Conservation (phyloP, 2,329 filamentous ascomycete species). For the Ambrosiella beaveri region DNA sequence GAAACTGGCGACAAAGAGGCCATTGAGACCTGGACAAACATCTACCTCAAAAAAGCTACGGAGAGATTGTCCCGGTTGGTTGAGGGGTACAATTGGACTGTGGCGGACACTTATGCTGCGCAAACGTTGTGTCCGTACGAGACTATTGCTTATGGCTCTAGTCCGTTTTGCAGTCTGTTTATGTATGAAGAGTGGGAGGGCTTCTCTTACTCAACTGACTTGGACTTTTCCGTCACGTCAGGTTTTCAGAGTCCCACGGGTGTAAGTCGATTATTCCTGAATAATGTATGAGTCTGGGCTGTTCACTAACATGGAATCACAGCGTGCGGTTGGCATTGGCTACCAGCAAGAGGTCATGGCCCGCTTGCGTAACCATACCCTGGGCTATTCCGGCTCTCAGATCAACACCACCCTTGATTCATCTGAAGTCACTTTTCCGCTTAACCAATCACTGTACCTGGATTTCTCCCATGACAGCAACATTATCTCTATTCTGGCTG, state of each 20-base stretch:
- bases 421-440: constrained; percentile 50
- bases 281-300: background rate
- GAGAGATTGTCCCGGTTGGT: constrained; percentile 39
- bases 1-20: constrained; percentile 37
- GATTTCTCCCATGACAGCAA: constrained; percentile 69
- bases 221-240: constrained; percentile 43
- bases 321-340: constrained; percentile 54
- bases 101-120: constrained; percentile 45
- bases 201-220: constrained; percentile 55
- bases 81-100: constrained; percentile 43
- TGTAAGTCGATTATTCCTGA: constrained; percentile 20
- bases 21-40: constrained; percentile 38
- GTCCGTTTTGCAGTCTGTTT: constrained; percentile 56
- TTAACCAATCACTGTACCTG: constrained; percentile 57
- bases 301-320: background rate
- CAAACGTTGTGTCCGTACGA: constrained; percentile 64
- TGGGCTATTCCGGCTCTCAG: constrained; percentile 39
- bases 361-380: constrained; percentile 48
- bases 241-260: constrained; percentile 49
- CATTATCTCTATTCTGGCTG: constrained; percentile 51
- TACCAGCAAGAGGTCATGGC: constrained; percentile 59
- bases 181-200: constrained; percentile 57
- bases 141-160: constrained; percentile 59
- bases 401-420: constrained; percentile 56
- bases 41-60: constrained; percentile 50